A percentile compares a stretch with the other conserved stretches of the same genome.
Conservation (phyloP, 192 early-diverging fungal species). For the Funneliformis geosporum region DNA sequence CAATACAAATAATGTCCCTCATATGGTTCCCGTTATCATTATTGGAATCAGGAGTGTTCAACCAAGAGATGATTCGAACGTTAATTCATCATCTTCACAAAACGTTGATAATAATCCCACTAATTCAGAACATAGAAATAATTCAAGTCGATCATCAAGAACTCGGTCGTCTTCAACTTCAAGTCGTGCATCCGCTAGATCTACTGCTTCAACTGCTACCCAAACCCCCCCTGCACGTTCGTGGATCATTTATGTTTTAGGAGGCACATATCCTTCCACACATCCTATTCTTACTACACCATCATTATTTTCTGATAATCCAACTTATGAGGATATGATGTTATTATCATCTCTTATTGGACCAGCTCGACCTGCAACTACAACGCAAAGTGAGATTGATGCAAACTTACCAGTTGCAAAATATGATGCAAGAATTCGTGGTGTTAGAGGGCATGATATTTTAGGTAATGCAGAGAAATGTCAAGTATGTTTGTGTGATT, state of each 20-base stretch:
- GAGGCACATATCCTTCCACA: slow-evolving; percentile 16
- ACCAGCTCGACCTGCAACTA: slow-evolving; percentile 44
- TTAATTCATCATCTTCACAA: neutral
- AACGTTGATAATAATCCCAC: neutral
- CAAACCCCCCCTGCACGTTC: slow-evolving; percentile 20
- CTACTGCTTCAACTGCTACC: slow-evolving; percentile 10
- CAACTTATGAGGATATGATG: slow-evolving; percentile 45
- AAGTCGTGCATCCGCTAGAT: neutral
- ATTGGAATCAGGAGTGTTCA: slow-evolving; percentile 20
- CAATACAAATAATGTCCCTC: slow-evolving; percentile 15
- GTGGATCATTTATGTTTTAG: slow-evolving; percentile 25
- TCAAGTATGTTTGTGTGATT: slow-evolving; percentile 56
- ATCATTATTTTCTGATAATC: slow-evolving; percentile 24
- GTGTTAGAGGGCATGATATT: slow-evolving; percentile 32
- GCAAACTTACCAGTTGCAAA: slow-evolving; percentile 36
- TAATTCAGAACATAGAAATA: neutral
- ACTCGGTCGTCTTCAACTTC: slow-evolving; percentile 10
- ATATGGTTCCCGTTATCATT: slow-evolving; percentile 25
- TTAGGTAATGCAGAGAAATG: slow-evolving; percentile 46
- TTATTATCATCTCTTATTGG: slow-evolving; percentile 44
- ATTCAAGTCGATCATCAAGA: neutral
- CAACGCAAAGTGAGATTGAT: slow-evolving; percentile 49
- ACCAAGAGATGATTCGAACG: slow-evolving; percentile 5
- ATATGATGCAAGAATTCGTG: slow-evolving; percentile 39
- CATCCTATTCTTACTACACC: slow-evolving; percentile 23